Base-by-base conservation (phyloP, 345 rosid species). In the Mercurialis annua region DNA sequence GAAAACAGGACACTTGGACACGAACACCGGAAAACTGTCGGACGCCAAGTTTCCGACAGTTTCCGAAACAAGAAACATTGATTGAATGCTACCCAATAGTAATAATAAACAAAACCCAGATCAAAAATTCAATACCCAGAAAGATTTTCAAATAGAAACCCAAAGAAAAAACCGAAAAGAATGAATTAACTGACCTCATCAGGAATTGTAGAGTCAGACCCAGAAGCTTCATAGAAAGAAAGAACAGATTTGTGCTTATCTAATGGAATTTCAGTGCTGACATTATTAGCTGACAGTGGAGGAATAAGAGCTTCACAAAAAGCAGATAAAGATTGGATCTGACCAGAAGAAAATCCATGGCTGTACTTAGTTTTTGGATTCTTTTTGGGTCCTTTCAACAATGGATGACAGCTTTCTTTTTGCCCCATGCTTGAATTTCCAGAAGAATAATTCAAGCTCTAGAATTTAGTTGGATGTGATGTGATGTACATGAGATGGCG, bases 331-430 rank as follows among this genome's bases (percentile, higher is more conserved):
- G 89, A 53, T 65, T 83, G 84, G 59, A 92, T 83, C 82, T 92
- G 92, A 65, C 71, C 66, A 0, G 71, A 72, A 47, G 91, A 84
- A 76, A 90, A 78, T n/a, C 97, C 96, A 81, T 90, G 97, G 62
- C 50, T 78, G 59, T 72, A 84, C n/a, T n/a, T n/a, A 9, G 36
- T 23, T 21, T 30, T 65, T n/a, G 15, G 53, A 31, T 66, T 71
- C 73, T 68, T 80, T 23, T 68, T 72, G 14, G 80, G 73, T 20
- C 86, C 83, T 70, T 80, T 75, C 72, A 92, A 68, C 55, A 87
- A 71, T 46, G 84, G 87, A 76, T 88, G 92, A 11, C 78, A 74
- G 44, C 71, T 60, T 67, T 71, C 65, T 66, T 77, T 65, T 64
- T 62, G 67, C 74, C 42, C 58, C 68, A 64, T 54, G 11, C 11